Base-by-base conservation (phyloP, 78 protist genomes). In the Thecamonas trahens region DNA sequence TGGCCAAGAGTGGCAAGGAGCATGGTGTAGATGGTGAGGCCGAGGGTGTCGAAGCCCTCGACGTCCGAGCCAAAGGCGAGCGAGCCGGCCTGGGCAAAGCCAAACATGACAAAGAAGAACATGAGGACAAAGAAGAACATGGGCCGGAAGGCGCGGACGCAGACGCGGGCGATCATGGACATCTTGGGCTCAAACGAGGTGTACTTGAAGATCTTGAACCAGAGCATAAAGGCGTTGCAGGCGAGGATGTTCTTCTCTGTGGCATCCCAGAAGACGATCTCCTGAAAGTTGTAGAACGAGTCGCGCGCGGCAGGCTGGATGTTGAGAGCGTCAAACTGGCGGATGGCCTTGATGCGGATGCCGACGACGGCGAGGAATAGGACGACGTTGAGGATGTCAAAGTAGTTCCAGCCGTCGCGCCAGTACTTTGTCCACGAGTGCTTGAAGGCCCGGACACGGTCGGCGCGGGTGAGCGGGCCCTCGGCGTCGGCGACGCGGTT, bases 51-150 rank as follows among this genome's bases (percentile, higher is more conserved):
- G 57, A 35, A 72, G 8, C 38, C 67, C 26, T 2, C 39, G 8
- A 72, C 31, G 22, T 34, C 39, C 37, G 45, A 7, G 34, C 77
- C 77, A 40, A 72, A 72, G 18, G 58, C 37, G 34, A 72, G 57
- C 14, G 2, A 20, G 7, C 77, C 77, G 17, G 38, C n/a, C 4
- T 15, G 32, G n/a, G 57, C 77, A 37, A n/a, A 72, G 42, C 64
- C 66, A 14, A 54, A 8, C 8, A 29, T 28, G 13, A 54, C 40
- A 37, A 72, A 22, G 44, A 61, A 8, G 34, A 72, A 53, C 34
- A 18, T 50, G 38, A 72, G 40, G 24, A 58, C 1, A 28, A 55
- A 38, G 34, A 34, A 26, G 28, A 72, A 61, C 29, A 28, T 29
- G 61, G 22, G 61, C 20, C 61, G 61, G 29, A 54, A 26, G 35